These are phyloP conservation scores for Trichoderma asperellum DNA, from an alignment of 2,329 filamentous ascomycete species.

Conservation along the genomic window DNA sequence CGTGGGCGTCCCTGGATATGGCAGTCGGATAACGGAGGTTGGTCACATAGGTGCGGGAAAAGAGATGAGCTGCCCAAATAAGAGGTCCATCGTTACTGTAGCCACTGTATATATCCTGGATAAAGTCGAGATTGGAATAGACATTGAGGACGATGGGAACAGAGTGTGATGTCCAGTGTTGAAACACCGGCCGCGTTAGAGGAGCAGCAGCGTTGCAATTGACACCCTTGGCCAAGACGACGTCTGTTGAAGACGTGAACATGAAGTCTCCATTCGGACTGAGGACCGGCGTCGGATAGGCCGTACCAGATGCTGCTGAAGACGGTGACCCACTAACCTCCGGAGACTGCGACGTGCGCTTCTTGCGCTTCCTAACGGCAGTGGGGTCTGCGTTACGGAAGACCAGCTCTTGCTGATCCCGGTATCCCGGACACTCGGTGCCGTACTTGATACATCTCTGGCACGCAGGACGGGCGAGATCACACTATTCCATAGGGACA, in stretches of 20 bases:
- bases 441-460: conserved; percentile 49
- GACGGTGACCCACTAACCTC: conserved; percentile 4
- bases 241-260: conserved; percentile 20
- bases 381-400: conserved; percentile 44
- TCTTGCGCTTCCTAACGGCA: conserved; percentile 40
- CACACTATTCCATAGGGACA: conserved; percentile 39
- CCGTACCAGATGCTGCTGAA: conserved; percentile 15
- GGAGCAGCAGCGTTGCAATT: conserved; percentile 27
- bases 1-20: conserved; percentile 34
- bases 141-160: conserved; percentile 46
- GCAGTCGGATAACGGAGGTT: conserved; percentile 43
- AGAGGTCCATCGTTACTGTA: conserved; percentile 40
- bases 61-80: conserved; percentile 47
- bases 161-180: conserved; percentile 47
- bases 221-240: neutral
- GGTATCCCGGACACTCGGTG: conserved; percentile 46
- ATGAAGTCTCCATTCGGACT: conserved; percentile 17
- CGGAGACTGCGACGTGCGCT: conserved; percentile 31
- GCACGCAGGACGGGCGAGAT: conserved; percentile 46
- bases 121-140: conserved; percentile 44
- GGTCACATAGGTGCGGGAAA: conserved; percentile 46
- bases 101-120: conserved; percentile 39
- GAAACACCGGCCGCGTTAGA: conserved; percentile 35
- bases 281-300: conserved; percentile 27
- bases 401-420: conserved; percentile 46